These are phyloP conservation scores for Komagataea norvegica DNA, from an alignment of 1,139 yeast species.

Conservation along the genomic window DNA sequence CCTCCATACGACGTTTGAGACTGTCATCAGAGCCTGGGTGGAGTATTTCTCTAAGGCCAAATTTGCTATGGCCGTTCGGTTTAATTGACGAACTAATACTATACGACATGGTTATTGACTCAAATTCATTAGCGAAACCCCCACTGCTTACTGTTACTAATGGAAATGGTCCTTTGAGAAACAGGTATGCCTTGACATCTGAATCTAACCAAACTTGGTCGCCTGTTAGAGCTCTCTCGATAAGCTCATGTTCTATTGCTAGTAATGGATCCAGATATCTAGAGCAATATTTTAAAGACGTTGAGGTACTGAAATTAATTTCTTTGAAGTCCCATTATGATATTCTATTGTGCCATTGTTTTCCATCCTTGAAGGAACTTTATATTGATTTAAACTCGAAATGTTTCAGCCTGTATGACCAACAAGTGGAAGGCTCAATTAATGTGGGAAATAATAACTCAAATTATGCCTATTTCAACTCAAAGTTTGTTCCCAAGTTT, in stretches of 20 bases:
- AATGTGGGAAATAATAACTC: constrained; percentile 22
- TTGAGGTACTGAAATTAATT: constrained; percentile 34
- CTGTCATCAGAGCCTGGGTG: constrained; percentile 45
- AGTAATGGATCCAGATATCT: constrained; percentile 32
- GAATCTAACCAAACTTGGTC: constrained; percentile 25
- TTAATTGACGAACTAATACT: constrained; percentile 40
- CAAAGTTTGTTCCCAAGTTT: constrained; percentile 26
- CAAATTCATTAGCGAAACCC: constrained; percentile 32
- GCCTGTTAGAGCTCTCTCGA: constrained; percentile 28
- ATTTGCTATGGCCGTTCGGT: constrained; percentile 40
- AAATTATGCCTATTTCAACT: constrained; percentile 24
- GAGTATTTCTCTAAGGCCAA: constrained; percentile 43
- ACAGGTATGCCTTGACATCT: constrained; percentile 18
- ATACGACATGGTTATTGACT: constrained; percentile 46
- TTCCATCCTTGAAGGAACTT: constrained; percentile 33
- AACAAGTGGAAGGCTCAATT: constrained; percentile 16
- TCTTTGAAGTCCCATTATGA: constrained; percentile 41
- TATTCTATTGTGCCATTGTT: constrained; percentile 46
- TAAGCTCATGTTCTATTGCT: constrained; percentile 33
- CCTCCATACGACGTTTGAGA: constrained; percentile 18
- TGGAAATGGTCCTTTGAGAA: constrained; percentile 20
- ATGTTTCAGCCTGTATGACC: constrained; percentile 35
- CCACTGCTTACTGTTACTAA: constrained; percentile 21
- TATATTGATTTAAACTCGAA: constrained; percentile 45
- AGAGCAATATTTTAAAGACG: constrained; percentile 35